Conservation (phyloP, 2,329 filamentous ascomycete species). For the Raffaelea ambrosiae region DNA sequence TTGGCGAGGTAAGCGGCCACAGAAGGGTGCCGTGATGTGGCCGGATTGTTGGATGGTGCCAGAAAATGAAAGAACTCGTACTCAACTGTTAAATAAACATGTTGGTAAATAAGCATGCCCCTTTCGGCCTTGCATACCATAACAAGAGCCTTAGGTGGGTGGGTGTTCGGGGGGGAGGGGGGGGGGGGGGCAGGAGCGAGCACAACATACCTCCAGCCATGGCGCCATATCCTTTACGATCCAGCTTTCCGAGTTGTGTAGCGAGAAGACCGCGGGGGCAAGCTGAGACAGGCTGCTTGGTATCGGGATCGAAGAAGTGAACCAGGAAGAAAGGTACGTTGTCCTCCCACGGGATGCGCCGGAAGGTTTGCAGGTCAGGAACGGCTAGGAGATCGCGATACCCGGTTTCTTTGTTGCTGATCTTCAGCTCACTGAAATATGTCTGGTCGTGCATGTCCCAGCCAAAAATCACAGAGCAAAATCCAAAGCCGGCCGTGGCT, state of each 20-base stretch:
- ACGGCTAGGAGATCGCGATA: slow-evolving; percentile 80
- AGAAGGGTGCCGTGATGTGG: slow-evolving; percentile 40
- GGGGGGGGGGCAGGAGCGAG: too few relatives aligned
- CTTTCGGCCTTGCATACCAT: not conserved
- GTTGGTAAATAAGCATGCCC: too few relatives aligned
- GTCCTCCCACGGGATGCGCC: slow-evolving; percentile 85
- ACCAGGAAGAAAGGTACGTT: slow-evolving; percentile 79
- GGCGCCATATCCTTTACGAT: slow-evolving; percentile 62
- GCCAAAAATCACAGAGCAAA: slow-evolving; percentile 89
- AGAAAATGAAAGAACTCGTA: slow-evolving; percentile 94
- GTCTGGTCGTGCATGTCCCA: slow-evolving; percentile 97
- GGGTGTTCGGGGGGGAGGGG: too few relatives aligned
- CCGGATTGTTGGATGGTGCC: slow-evolving; percentile 44
- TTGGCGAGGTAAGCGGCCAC: slow-evolving; percentile 66
- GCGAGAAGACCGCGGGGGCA: slow-evolving; percentile 73
- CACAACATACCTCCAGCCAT: slow-evolving; percentile 69
- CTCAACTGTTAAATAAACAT: slow-evolving; percentile 53
- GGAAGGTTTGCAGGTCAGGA: slow-evolving; percentile 67
- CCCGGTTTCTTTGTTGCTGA: slow-evolving; percentile 86
- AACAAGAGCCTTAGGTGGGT: too few relatives aligned
- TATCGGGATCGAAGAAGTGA: slow-evolving; percentile 76
- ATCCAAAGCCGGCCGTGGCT: slow-evolving; percentile 74
- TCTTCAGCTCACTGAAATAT: slow-evolving; percentile 74
- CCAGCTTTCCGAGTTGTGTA: slow-evolving; percentile 58
- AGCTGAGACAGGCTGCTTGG: slow-evolving; percentile 59